Percentiles rank a stretch among this genome's conserved stretches.
These are phyloP conservation scores for Cladophialophora chaetospira DNA, from an alignment of 2,329 filamentous ascomycete genomes.

Conservation along the genomic window DNA sequence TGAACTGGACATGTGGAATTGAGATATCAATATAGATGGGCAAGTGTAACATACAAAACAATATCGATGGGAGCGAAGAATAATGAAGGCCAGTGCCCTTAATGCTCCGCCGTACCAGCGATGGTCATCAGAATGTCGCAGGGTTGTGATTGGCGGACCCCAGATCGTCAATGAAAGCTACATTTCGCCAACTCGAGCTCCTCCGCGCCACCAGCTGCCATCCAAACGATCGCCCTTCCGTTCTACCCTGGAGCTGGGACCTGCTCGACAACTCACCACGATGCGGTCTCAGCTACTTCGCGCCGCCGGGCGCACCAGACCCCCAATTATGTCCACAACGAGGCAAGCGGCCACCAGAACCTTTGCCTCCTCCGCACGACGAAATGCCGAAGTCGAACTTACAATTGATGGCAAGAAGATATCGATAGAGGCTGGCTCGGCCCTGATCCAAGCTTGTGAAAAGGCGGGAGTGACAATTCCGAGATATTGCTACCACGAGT, in stretches of 20 bases:
- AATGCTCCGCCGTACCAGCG: neutral
- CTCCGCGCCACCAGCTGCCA: conserved; percentile 20
- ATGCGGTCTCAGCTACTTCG: conserved; percentile 67
- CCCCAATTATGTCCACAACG: conserved; percentile 43
- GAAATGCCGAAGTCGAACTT: conserved; percentile 91
- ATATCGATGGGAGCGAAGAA: too few species aligned
- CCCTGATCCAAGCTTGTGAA: conserved; percentile 98
- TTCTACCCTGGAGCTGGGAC: conserved; percentile 30
- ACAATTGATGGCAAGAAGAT: conserved; percentile 99
- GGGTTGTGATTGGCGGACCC: conserved; percentile 13
- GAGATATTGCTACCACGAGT: conserved; percentile 99
- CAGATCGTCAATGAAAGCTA: conserved; percentile 23
- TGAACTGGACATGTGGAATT: too few species aligned
- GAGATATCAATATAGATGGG: too few species aligned
- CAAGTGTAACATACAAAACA: too few species aligned
- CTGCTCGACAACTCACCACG: conserved; percentile 41
- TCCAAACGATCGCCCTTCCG: conserved; percentile 16
- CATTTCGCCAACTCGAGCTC: conserved; percentile 21
- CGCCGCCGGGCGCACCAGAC: conserved; percentile 58
- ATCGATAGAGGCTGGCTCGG: conserved; percentile 95
- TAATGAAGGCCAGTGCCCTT: too few species aligned
- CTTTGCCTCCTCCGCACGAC: conserved; percentile 77
- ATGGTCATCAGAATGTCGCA: neutral
- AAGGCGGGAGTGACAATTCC: conserved; percentile 91
- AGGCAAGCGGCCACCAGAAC: conserved; percentile 65